These are phyloP conservation scores for Dinochytrium kinnereticum DNA, from an alignment of 371 early-diverging fungal genomes.

Conservation along the genomic window DNA sequence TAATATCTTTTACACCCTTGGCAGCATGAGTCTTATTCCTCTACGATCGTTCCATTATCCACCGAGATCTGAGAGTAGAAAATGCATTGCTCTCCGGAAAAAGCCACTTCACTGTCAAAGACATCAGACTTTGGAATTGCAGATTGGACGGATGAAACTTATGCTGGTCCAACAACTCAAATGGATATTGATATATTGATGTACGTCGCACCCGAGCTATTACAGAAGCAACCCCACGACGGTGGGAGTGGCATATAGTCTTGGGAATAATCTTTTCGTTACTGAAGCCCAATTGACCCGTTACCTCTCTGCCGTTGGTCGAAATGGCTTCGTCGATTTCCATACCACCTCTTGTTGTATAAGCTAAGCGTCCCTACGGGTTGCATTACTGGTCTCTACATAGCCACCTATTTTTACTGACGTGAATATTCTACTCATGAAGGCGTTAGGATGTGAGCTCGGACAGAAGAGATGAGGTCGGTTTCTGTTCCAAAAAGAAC, in stretches of 20 bases:
- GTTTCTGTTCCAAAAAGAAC: constrained; percentile 16
- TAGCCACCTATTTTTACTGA: constrained; percentile 8
- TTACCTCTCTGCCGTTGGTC: constrained; percentile 18
- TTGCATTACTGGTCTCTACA: too few relatives aligned
- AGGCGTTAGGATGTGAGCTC: constrained; percentile 27
- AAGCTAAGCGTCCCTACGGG: too few relatives aligned
- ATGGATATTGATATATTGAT: constrained; percentile 27
- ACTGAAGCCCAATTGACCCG: neutral
- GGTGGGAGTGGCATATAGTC: constrained; percentile 31
- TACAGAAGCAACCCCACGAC: constrained; percentile 19
- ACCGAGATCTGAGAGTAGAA: constrained; percentile 37
- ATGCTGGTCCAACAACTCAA: neutral
- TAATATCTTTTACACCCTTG: constrained; percentile 27
- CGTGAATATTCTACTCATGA: constrained; percentile 11
- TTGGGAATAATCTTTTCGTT: constrained; percentile 35
- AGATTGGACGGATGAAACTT: neutral
- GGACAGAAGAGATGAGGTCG: constrained; percentile 3
- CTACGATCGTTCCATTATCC: constrained; percentile 17
- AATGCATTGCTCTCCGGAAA: constrained; percentile 29
- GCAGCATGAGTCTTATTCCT: constrained; percentile 27
- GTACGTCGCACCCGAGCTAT: constrained; percentile 36
- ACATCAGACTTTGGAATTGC: constrained; percentile 44
- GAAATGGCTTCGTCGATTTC: constrained; percentile 13
- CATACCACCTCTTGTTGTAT: constrained; percentile 10
- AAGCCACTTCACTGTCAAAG: constrained; percentile 17